Base-by-base conservation (phyloP, 31 red algal species). In the Endocladia muricata region DNA sequence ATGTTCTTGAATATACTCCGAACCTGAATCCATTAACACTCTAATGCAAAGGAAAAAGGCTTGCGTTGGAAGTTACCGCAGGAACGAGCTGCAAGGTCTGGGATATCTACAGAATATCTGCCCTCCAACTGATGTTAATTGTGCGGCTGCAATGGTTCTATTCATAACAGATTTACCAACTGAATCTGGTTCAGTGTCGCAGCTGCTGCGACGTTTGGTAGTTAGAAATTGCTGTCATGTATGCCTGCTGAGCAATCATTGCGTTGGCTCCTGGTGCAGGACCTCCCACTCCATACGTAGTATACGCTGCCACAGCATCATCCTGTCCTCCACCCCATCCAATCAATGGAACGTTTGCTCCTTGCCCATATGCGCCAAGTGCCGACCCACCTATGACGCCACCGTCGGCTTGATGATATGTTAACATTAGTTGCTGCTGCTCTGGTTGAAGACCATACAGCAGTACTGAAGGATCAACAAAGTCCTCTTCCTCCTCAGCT, bases 381-480 rank as follows among this genome's bases (percentile, higher is more conserved):
- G 78, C 76, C 17, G 73, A 67, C 1, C 88, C 88, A 34, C 80
- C 66, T 74, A 79, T 80, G 63, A 86, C 82, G 2, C 82, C 82
- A 37, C 82, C 82, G 29, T 68, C 82, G 30, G 82, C 72, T 61
- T 86, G 82, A 34, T 86, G 59, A 28, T 86, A 86, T 8, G 82
- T 91, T 15, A 83, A 59, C 43, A 91, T 37, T 25, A 76, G 72
- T 43, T 79, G 79, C 51, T 76, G 77, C 51, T 76, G 70, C 34
- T 73, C 43, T 32, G 79, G 82, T 69, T 81, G 74, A n/a, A 96
- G 43, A 39, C 93, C 93, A 36, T 88, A 91, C 51, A 96, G 66
- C 43, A 96, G 82, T 5, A 96, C 72, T 8, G 88, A 91, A 26
- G 85, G 86, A 56, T 96, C 93, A 34, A 71, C 93, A 57, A 91